These are phyloP conservation scores for Neurospora pannonica DNA, from an alignment of 495 filamentous ascomycete species.

Conservation along the genomic window DNA sequence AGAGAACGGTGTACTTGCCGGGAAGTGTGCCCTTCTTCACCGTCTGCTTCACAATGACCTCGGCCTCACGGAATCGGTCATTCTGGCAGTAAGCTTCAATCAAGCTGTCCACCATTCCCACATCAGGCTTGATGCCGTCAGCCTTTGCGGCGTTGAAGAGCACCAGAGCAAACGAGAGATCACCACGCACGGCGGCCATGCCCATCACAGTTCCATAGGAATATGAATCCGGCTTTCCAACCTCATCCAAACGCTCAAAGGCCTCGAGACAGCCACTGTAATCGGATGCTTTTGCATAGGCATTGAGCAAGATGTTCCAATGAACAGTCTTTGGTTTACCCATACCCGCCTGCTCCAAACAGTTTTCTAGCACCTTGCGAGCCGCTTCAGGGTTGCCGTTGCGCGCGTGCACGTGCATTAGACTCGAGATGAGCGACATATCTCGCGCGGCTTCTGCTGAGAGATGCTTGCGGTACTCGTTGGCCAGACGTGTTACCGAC, in stretches of 20 bases:
- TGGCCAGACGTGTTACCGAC: constrained; percentile 45
- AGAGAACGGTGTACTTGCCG: constrained; percentile 48
- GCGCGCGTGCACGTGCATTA: constrained; percentile 59
- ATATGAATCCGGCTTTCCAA: constrained; percentile 42
- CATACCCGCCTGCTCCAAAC: constrained; percentile 43
- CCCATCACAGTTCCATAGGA: constrained; percentile 66
- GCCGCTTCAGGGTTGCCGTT: constrained; percentile 51
- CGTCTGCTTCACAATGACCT: constrained; percentile 41
- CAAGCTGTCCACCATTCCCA: constrained; percentile 51
- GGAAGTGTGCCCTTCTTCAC: constrained; percentile 30
- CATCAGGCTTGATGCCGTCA: constrained; percentile 25
- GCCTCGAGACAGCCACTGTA: constrained; percentile 49
- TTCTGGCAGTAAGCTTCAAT: constrained; percentile 63
- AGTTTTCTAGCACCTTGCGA: constrained; percentile 47
- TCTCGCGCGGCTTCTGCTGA: constrained; percentile 27
- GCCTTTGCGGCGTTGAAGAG: constrained; percentile 49
- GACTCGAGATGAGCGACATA: constrained; percentile 25
- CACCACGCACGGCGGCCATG: constrained; percentile 61
- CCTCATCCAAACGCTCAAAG: constrained; percentile 47
- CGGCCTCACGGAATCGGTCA: constrained; percentile 47
- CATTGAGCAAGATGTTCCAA: constrained; percentile 74
- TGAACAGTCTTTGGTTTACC: constrained; percentile 38
- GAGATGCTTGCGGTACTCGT: constrained; percentile 32
- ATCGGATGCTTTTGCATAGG: constrained; percentile 55
- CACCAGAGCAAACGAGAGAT: constrained; percentile 55